Base-by-base conservation (phyloP, 2,329 filamentous ascomycete species). In the Cladosporium sphaerospermum region DNA sequence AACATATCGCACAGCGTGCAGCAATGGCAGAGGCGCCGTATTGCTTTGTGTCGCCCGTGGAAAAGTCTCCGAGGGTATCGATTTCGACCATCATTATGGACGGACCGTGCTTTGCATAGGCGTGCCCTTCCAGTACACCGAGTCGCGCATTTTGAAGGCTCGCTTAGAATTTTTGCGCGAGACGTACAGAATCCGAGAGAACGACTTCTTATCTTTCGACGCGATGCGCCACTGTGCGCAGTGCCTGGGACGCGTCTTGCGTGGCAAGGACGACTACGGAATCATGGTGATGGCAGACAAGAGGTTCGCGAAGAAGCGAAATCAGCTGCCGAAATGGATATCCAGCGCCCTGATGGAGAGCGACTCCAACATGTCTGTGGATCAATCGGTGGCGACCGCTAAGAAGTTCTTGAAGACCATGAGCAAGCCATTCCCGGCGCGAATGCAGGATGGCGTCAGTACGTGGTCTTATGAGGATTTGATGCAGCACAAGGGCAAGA, bases 151-250 rank as follows among this genome's bases (percentile, higher is more conserved):
- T 56, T 78, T 99, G 43, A 99, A 97, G 73, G 93, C 93, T 1
- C 83, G 93, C 2, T 81, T 99, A 3, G 90, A 99, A 66, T 99
- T 99, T 67, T 72, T 99, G n/a, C 83, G 92, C 43, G 95, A 99
- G 70, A 97, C 89, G 1, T 99, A 97, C 69, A 87, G 90, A 52
- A 99, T 99, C 69, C 84, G 89, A 55, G 93, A 97, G 69, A 95
- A 96, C 61, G 95, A 99, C 67, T 99, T 99, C 67, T 74, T 99
- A 9, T 97, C 93, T 16, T 99, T 99, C 76, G 93, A 99, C 67
- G 93, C 93, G 18, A 99, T 99, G 92, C 84, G 93, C n/a, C 93
- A 99, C 68, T 93, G 93, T 11, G 92, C 93, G 1, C 93, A 99
- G 68, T 99, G 93, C 65, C 77, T 99, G 1, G 95, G 93, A 11